phyloP scores from a whole-genome alignment of 768 basidiomycete genomes.

The Lactarius sp. region DNA sequence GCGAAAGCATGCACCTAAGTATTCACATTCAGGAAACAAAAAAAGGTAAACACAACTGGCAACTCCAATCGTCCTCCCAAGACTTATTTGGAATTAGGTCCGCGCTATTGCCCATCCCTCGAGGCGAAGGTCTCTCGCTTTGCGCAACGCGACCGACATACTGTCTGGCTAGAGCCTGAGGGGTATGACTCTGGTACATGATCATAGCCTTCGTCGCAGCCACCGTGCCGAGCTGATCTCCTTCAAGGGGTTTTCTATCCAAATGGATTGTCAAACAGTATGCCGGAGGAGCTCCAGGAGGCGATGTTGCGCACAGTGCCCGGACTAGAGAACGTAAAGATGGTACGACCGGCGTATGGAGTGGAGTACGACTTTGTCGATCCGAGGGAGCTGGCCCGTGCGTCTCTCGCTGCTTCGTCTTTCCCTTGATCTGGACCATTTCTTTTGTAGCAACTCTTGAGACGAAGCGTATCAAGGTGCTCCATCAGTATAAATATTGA shows the following conservation, averaged over 20 bases:
- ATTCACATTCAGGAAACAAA: constrained; percentile 87
- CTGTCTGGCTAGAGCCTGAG: constrained; percentile 87
- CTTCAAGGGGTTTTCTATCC: constrained; percentile 77
- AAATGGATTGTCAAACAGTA: constrained; percentile 82
- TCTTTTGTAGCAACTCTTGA: constrained; percentile 55
- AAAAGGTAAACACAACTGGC: constrained; percentile 48
- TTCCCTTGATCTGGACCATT: not conserved
- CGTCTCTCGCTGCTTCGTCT: constrained; percentile 30
- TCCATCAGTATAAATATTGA: not conserved
- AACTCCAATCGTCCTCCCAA: not conserved
- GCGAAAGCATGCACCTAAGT: constrained; percentile 68
- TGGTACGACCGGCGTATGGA: constrained; percentile 84
- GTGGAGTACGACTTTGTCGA: constrained; percentile 93
- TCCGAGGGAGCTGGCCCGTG: constrained; percentile 71
- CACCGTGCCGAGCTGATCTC: not conserved
- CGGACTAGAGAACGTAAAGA: constrained; percentile 78
- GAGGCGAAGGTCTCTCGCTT: constrained; percentile 86
- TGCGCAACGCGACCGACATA: constrained; percentile 62
- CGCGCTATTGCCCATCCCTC: constrained; percentile 87
- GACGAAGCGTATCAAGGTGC: constrained; percentile 74
- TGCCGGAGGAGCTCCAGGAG: constrained; percentile 84
- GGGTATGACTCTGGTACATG: constrained; percentile 77
- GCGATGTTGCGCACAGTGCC: constrained; percentile 78
- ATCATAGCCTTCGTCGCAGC: constrained; percentile 3
- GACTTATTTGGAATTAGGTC: constrained; percentile 44